These are phyloP conservation scores for Nakazawaea wyomingensis DNA, from an alignment of 805 yeast species.

Conservation along the genomic window DNA sequence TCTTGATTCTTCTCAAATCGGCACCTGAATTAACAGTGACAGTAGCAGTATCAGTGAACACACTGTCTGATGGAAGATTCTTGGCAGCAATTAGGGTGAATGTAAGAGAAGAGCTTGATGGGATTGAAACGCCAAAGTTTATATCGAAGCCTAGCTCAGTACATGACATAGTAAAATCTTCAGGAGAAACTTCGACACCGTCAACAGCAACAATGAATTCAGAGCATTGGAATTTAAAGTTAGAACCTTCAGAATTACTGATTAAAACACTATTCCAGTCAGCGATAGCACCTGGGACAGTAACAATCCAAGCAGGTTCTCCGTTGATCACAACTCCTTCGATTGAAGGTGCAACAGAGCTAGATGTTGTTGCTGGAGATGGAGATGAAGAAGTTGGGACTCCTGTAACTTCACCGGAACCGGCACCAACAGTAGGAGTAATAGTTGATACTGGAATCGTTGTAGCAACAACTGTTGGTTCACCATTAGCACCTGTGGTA, in stretches of 20 bases:
- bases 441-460: neutral
- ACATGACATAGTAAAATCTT: neutral
- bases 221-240: conserved; percentile 5
- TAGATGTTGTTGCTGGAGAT: neutral
- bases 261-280: conserved; percentile 4
- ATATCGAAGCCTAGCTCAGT: neutral
- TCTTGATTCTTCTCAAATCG: conserved; percentile 3
- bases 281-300: conserved; percentile 7
- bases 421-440: neutral
- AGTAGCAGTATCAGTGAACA: conserved; percentile 2
- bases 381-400: no score
- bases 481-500: neutral
- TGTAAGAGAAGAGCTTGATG: neutral
- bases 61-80: neutral
- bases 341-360: neutral
- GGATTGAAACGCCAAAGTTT: conserved; percentile 1
- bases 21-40: conserved; percentile 2
- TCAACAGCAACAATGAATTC: conserved; percentile 1
- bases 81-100: conserved; percentile 1
- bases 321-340: conserved; percentile 6
- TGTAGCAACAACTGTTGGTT: neutral
- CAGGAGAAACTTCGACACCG: neutral
- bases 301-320: conserved; percentile 6
- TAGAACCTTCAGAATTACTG: neutral
- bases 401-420: neutral